Conservation (phyloP, 2,329 filamentous ascomycete species). For the Ploettnerulaceae sp. region DNA sequence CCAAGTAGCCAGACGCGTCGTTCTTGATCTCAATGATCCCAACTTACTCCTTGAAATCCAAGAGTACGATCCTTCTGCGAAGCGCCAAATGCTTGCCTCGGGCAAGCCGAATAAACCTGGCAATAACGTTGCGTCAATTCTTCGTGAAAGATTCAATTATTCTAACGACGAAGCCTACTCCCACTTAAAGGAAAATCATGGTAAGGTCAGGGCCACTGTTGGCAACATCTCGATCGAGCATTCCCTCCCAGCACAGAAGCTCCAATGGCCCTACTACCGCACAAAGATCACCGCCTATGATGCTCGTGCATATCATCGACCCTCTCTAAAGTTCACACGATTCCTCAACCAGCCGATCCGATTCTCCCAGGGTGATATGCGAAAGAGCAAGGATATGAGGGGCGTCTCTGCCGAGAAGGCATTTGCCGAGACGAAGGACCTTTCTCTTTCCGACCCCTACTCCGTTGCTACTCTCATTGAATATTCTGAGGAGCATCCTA, state of each 20-base stretch:
- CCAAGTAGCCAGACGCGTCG: conserved; percentile 70
- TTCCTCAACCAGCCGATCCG: conserved; percentile 62
- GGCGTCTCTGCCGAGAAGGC: conserved; percentile 73
- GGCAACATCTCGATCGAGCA: conserved; percentile 93
- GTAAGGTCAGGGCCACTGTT: conserved; percentile 88
- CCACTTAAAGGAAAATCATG: conserved; percentile 91
- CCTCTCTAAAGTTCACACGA: conserved; percentile 67
- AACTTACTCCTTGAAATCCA: conserved; percentile 78
- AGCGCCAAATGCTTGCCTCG: conserved; percentile 41
- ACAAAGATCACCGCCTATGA: conserved; percentile 70
- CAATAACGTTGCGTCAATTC: conserved; percentile 64
- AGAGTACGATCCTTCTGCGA: conserved; percentile 57
- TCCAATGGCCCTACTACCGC: conserved; percentile 95
- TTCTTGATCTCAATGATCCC: conserved; percentile 83
- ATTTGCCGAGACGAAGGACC: conserved; percentile 73
- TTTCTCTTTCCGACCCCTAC: conserved; percentile 78
- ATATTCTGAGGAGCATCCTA: conserved; percentile 91
- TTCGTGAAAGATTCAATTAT: conserved; percentile 84
- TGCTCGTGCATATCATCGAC: conserved; percentile 79
- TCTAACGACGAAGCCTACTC: conserved; percentile 97
- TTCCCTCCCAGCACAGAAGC: conserved; percentile 81
- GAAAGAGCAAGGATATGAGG: conserved; percentile 80
- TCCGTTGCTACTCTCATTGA: conserved; percentile 84
- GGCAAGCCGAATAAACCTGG: conserved; percentile 61
- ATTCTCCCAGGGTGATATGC: conserved; percentile 65